Evolutionary conservation across 805 yeast genomes (phyloP), one percentile per base, ranked within the genome.

Genomic region (Deakozyma indianensis): DNA sequence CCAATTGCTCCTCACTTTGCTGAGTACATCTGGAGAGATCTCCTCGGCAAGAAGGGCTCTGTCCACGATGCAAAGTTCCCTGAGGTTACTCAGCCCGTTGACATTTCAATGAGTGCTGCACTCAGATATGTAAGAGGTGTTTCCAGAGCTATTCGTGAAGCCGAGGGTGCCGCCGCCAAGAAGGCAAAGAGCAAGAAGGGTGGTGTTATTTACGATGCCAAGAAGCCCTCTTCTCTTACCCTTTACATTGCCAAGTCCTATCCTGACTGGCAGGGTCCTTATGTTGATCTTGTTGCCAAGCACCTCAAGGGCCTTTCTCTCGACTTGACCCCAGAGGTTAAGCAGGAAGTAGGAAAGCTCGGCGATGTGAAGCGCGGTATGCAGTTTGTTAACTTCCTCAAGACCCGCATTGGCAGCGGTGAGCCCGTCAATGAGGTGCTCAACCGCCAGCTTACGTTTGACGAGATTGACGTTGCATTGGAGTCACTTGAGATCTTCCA

Each of bases 1-100:
- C 98, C 98, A 51, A 70, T 92, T 55, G 94, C 97, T 41, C 97
- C 98, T 43, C 98, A 92, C 65, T 87, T 90, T 63, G 78, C 92
- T 52, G 98, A 92, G 56, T 85, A 77, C 67, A 69, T 90, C 47
- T 86, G 84, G 75, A 76, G 82, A 60, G 97, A 90, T 53, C 70
- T 87, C 41, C 70, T 92, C 51, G 77, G 78, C 40, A 73, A 81
- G 54, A 61, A 66, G 41, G 71, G 70, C 2, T 71, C 94, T 41
- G 78, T 85, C 41, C 94, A 88, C 63, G 69, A 67, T 51, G 83
- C 90, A 22, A 58, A 52, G 48, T 92, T 90, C 82, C 97, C 98
- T 52, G 71, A 77, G 60, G 77, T 81, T n/a, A 58, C 73, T 18
- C 70, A 72, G 52, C 82, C 86, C 35, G 73, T 82, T 49, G 80